These are phyloP conservation scores for Monosporascus sp. DNA, from an alignment of 2,329 filamentous ascomycete genomes.

Conservation along the genomic window DNA sequence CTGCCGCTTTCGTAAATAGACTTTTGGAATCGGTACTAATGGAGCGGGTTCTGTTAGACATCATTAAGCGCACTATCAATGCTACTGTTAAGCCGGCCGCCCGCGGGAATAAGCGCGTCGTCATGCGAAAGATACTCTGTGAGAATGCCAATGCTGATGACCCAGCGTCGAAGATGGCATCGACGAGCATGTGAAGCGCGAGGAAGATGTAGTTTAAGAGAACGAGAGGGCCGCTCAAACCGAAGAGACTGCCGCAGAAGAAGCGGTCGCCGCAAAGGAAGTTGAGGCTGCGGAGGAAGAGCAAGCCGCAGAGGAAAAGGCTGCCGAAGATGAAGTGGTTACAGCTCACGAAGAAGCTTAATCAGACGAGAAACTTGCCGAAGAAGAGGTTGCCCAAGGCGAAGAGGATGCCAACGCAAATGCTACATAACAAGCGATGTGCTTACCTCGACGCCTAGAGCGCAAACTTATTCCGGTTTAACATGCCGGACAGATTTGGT, in stretches of 20 bases:
- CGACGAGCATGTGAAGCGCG: not conserved
- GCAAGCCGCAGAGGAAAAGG: not conserved
- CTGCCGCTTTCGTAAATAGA: slow-evolving; percentile 3
- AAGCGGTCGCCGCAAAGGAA: not conserved
- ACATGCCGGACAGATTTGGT: no score
- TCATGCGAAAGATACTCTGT: slow-evolving; percentile 15
- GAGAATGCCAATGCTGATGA: slow-evolving; percentile 1
- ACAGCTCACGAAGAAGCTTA: not conserved
- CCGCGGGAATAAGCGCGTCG: slow-evolving; percentile 14
- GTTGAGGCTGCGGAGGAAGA: not conserved
- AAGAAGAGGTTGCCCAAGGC: not conserved
- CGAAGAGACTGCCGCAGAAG: not conserved
- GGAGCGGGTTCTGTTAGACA: slow-evolving; percentile 12
- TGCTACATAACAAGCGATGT: no score
- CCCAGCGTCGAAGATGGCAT: not conserved
- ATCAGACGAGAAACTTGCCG: no score
- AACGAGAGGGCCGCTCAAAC: not conserved
- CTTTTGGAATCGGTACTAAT: not conserved
- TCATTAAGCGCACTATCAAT: slow-evolving; percentile 21
- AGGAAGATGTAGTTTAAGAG: not conserved
- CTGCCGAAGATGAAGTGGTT: not conserved
- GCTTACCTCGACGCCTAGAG: not conserved
- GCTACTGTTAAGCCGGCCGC: slow-evolving; percentile 17
- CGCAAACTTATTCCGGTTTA: not conserved
- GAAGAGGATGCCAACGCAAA: not conserved